These are phyloP conservation scores for Auricularia sp. DNA, from an alignment of 768 basidiomycete species.

Conservation along the genomic window DNA sequence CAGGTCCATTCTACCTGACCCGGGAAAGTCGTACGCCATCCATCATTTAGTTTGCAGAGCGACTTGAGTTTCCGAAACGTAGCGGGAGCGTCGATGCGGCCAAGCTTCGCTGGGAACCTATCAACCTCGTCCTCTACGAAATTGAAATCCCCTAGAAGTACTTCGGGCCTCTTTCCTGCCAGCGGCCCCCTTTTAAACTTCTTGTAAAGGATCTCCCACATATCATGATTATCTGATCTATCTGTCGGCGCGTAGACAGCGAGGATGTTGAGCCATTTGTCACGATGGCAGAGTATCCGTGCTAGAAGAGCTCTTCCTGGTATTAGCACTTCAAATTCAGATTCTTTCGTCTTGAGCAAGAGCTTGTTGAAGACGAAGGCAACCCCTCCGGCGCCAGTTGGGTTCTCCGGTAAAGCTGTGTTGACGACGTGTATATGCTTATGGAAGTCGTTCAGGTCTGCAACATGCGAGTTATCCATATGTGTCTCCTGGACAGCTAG, in stretches of 20 bases:
- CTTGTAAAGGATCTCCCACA: background rate
- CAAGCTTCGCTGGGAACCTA: slow-evolving; percentile 7
- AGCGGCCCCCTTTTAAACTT: no score
- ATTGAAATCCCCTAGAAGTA: slow-evolving; percentile 13
- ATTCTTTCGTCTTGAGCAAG: background rate
- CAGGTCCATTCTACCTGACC: background rate
- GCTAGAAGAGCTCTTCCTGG: background rate
- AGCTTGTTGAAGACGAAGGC: background rate
- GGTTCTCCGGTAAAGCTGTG: background rate
- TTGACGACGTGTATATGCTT: background rate
- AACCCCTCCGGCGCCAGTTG: background rate
- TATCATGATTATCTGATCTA: background rate
- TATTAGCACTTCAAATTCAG: background rate
- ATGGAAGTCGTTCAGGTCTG: background rate
- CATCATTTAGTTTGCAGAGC: background rate
- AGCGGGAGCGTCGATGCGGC: background rate
- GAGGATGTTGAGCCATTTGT: background rate
- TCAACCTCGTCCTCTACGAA: slow-evolving; percentile 14
- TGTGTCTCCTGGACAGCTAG: background rate
- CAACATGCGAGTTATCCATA: background rate
- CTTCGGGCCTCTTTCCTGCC: slow-evolving; percentile 3
- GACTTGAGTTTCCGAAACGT: background rate
- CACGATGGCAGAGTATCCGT: background rate
- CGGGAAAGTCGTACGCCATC: background rate
- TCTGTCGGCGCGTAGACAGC: background rate